These are phyloP conservation scores for Canavalia gladiata DNA, from an alignment of 306 rosid genomes.

Conservation along the genomic window DNA sequence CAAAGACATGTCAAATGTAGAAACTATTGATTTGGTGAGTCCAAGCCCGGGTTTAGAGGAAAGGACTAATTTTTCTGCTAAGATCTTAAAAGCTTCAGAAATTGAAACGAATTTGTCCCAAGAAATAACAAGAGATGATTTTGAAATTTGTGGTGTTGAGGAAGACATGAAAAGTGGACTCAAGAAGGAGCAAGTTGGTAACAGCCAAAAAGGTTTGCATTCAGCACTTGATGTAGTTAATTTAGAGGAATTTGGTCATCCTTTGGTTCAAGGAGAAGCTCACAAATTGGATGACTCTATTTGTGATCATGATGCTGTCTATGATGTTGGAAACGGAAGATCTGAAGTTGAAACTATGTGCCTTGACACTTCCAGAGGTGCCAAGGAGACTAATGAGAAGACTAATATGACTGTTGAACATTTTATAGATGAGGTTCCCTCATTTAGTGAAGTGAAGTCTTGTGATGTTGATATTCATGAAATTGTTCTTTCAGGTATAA, in stretches of 20 bases:
- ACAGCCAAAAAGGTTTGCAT: background rate
- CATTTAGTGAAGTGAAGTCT: background rate
- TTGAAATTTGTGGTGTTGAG: conserved; percentile 6
- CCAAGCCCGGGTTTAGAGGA: background rate
- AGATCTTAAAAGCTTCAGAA: background rate
- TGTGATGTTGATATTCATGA: conserved; percentile 5
- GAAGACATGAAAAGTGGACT: background rate
- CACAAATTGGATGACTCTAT: background rate
- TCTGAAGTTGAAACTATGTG: background rate
- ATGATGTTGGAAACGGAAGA: background rate
- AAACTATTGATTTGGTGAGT: conserved; percentile 22
- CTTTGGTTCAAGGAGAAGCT: conserved; percentile 13
- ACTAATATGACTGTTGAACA: background rate
- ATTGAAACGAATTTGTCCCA: background rate
- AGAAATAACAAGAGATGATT: background rate
- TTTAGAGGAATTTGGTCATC: conserved; percentile 1
- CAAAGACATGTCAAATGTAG: background rate
- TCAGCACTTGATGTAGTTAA: background rate
- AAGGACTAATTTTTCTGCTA: background rate
- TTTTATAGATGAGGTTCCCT: too few species aligned
- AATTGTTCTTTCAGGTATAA: conserved; percentile 13
- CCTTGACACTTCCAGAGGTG: background rate
- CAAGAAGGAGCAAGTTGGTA: background rate
- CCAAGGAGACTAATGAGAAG: background rate
- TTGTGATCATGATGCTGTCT: background rate